phyloP scores from a whole-genome alignment of 441 rosid species.

The Eruca vesicaria region DNA sequence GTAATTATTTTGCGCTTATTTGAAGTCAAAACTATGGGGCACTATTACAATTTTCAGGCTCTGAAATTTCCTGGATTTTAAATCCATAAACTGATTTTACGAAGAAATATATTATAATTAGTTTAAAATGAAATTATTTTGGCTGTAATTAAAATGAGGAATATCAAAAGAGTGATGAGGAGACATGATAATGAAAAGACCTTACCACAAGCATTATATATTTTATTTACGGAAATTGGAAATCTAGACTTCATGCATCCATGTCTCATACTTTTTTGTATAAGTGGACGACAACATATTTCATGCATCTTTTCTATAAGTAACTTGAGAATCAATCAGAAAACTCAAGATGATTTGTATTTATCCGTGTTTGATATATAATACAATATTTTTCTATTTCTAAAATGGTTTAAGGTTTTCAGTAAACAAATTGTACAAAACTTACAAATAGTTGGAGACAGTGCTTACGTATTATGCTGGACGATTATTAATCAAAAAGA shows the following conservation, averaged over 20 bases:
- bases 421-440: neutral
- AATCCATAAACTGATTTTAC: neutral
- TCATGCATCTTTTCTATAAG: slow-evolving; percentile 3
- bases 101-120: neutral
- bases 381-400: too few relatives aligned
- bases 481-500: too few relatives aligned
- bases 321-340: slow-evolving; percentile 3
- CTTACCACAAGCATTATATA: slow-evolving; percentile 23
- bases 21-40: slow-evolving; percentile 3
- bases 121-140: neutral
- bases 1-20: neutral
- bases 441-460: neutral
- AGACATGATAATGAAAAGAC: slow-evolving; percentile 33
- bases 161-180: slow-evolving; percentile 5
- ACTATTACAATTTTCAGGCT: slow-evolving; percentile 25
- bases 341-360: slow-evolving; percentile 1
- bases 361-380: neutral
- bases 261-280: slow-evolving; percentile 25
- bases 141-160: neutral
- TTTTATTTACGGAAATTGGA: slow-evolving; percentile 22
- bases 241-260: slow-evolving; percentile 27
- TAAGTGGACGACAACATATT: slow-evolving; percentile 35
- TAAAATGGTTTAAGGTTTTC: neutral
- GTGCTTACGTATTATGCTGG: neutral
- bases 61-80: neutral